Evolutionary conservation across 1,284 basidiomycete genomes (phyloP), one percentile per base, ranked within the genome.

Genomic region (Puccinia sorghi): DNA sequence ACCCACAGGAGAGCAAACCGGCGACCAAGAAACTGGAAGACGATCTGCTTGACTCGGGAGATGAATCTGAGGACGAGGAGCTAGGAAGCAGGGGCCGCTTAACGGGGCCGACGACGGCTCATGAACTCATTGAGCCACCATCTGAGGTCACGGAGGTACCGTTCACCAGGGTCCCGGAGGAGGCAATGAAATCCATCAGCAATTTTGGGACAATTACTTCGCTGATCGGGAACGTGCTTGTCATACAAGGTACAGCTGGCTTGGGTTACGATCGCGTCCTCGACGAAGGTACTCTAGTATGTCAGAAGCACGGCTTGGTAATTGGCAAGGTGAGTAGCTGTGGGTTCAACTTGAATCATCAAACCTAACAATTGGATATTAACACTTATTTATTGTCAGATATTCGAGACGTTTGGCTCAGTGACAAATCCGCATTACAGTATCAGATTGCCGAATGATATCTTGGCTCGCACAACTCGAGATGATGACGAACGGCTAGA

Each of bases 381-480:
- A n/a, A 63, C 17, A 20, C n/a, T 73, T 43, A 54, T 67, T 13
- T 61, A 46, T 56, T 22, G 52, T 22, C 25, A 79, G 76, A 70
- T 79, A 17, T 79, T 79, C 37, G 76, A 79, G 52, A 79, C 76
- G 8, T 79, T 79, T 54, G 76, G 76, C 57, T 67, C 76, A 17
- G 76, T 79, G 20, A 79, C 67, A 32, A 59, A 63, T 43, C 76
- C 76, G 9, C 59, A 79, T 37, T 79, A 79, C n/a, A 79, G 76
- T 27, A 63, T 72, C n/a, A 72, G 70, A n/a, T 72, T 72, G 32
- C 70, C 70, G 20, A 59, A 56, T 46, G 54, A 72, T 46, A 56
- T 72, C n/a, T 32, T 57, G 56, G 22, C 52, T 17, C 22, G 32
- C 46, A 20, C 17, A 2, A 15, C 11, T 56, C 52, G 48, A 39